Evolutionary conservation across 441 rosid species (phyloP), one percentile per base, ranked within the genome.

Genomic region (Jatropha podagrica): DNA sequence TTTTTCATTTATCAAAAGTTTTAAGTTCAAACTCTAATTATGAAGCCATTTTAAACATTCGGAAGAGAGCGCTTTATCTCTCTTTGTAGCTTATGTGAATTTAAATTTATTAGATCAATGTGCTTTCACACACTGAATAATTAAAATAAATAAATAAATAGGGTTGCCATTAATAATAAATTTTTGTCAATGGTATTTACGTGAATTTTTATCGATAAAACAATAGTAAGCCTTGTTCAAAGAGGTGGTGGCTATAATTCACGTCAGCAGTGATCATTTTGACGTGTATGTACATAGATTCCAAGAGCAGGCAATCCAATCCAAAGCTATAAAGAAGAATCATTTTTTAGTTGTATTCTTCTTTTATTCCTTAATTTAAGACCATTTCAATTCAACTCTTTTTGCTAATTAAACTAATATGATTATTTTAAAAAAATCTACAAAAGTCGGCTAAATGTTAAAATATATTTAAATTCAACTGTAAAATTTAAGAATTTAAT

Each of bases 301-400:
- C 41, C 17, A 52, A 64, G 62, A 65, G 76, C 76, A 52, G 76
- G 76, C 70, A 65, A 40, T 40, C 38, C 15, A 52, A 74, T 65
- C 62, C 62, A 65, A 13, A 37, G 4, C 15, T 52, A 32, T 15
- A n/a, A 51, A 8, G 7, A 12, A 38, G 14, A 1, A 10, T 37
- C 12, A 3, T 38, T 40, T 38, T 60, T 26, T 1, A 27, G 23
- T 15, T 38, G 2, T 54, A 15, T 49, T 37, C 12, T 10, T 62
- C 32, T 11, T 61, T n/a, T 51, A 20, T 23, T 40, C 54, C 55
- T 17, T 55, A 14, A 23, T 1, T 54, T 0, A 54, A 38, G 73
- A 69, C 63, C 60, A 37, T 48, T 54, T 52, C 73, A 40, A 54
- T 17, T 54, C 62, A 38, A 54, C 61, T 38, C 61, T 54, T 55